Evolutionary conservation across 805 yeast genomes (phyloP), one percentile per base, ranked within the genome.

Genomic region (Isabelozyma rhagii): DNA sequence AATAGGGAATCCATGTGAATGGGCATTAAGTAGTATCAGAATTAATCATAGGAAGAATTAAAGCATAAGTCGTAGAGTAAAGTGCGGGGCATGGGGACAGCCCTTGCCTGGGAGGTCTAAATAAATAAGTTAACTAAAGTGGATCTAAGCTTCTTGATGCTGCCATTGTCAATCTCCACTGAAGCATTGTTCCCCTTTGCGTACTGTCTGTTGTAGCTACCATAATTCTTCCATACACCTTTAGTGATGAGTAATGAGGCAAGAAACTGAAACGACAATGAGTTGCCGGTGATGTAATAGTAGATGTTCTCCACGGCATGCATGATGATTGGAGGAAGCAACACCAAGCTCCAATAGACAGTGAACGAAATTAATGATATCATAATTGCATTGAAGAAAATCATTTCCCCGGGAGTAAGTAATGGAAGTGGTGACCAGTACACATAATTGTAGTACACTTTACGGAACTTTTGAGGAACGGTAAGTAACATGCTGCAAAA

Each of bases 1-100:
- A 15, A 15, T 15, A 15, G 17, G 17, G 17, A 15, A 15, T 2
- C 17, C 17, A 15, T 15, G 2, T 15, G 17, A 15, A 15, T 15
- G 17, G 17, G 17, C 17, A 15, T 15, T 15, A 15, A 15, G 17
- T 15, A 15, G 17, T 15, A 15, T 15, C 17, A 15, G 17, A 15
- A 15, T 15, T 15, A 15, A 15, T 15, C 17, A 15, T 15, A 15
- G 17, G 17, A 29, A 8, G 34, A 29, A 29, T 8, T 29, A 29
- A 29, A 29, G 10, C 34, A 29, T 29, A 29, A 29, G 34, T 84
- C 2, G 88, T 89, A 8, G 48, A 54, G n/a, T 53, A 47, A 10
- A 46, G 49, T 13, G 51, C 51, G 25, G 40, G 29, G 15, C 54
- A 52, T 28, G 41, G 50, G 29, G 28, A 44, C n/a, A 51, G 39